Evolutionary conservation across 2,329 filamentous ascomycete species (phyloP), one percentile per base, ranked within the genome.

Genomic region (Balansia obtecta): DNA sequence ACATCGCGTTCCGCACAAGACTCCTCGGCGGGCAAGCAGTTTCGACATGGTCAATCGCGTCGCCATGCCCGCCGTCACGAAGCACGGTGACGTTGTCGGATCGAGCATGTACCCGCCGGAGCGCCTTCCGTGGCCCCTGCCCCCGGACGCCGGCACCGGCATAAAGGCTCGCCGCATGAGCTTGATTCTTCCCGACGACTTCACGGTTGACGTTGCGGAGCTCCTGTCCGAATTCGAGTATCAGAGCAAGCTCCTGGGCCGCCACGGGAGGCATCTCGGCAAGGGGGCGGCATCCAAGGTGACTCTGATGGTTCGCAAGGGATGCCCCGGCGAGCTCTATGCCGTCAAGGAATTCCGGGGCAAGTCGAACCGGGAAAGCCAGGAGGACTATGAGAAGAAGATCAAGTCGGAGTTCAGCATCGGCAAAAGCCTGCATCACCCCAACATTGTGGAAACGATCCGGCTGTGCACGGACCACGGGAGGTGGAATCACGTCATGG

Each of bases 341-440:
- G 89, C 89, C 0, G 88, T 94, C 58, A 95, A 95, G 69, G 86
- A 93, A 61, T 95, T 94, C 64, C 81, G 88, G 11, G 77, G 79
- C 56, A 85, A 86, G 65, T 81, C 81, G 37, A 74, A 76, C 34
- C 74, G 76, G 40, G 88, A 95, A 63, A 81, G 77, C 10, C 72
- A 79, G 54, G 76, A 80, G 32, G 86, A 93, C 47, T 94, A 94
- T 65, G 79, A 86, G 56, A 84, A 88, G 67, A 93, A 94, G 72
- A 86, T 95, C 71, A 94, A 91, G 66, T 90, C 86, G 1, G 89
- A 95, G 64, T 95, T 82, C 69, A 88, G 83, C 65, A 89, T 95
- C 56, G 86, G 86, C 53, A 90, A 90, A 71, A 88, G 85, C 56
- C 69, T 90, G 53, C 80, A 88, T 59, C 88, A 95, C 63, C 87